Conservation (phyloP, 2,329 filamentous ascomycete species). For the Cladosporium sp. region DNA sequence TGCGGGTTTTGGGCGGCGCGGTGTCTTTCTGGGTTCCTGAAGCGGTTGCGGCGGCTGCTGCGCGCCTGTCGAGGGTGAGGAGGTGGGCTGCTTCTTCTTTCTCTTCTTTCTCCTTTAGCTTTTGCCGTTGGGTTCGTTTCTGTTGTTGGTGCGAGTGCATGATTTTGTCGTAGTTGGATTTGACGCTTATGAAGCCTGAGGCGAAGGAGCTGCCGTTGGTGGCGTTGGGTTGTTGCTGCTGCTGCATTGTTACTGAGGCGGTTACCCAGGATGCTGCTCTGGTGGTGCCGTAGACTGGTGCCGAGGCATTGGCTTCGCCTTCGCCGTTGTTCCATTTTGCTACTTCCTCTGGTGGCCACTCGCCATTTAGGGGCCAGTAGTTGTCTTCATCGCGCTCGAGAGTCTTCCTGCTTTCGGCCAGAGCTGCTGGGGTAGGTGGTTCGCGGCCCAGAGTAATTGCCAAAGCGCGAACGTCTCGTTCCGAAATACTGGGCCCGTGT, state of each 20-base stretch:
- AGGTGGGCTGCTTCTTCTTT: slow-evolving; percentile 25
- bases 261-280: slow-evolving; percentile 14
- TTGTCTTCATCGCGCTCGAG: slow-evolving; percentile 63
- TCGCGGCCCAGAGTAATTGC: slow-evolving; percentile 66
- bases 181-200: slow-evolving; percentile 35
- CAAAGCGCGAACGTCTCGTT: slow-evolving; percentile 59
- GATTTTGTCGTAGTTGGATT: slow-evolving; percentile 35
- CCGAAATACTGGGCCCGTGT: slow-evolving; percentile 67
- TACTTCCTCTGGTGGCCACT: slow-evolving; percentile 29
- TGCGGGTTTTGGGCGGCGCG: slow-evolving; percentile 31
- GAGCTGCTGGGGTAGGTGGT: slow-evolving; percentile 52
- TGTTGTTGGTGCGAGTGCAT: too few species aligned
- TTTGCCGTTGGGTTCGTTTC: slow-evolving; percentile 29
- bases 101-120: slow-evolving; percentile 18
- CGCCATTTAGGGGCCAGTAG: slow-evolving; percentile 62
- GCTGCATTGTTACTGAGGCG: slow-evolving; percentile 2
- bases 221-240: neutral
- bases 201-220: neutral
- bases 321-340: slow-evolving; percentile 35
- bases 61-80: neutral
- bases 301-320: slow-evolving; percentile 1
- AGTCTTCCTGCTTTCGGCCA: slow-evolving; percentile 46
- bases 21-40: too few species aligned
- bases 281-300: slow-evolving; percentile 16
- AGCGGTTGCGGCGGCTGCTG: too few species aligned